Conservation (phyloP, 2,329 filamentous ascomycete species). For the Colletotrichum cereale region DNA sequence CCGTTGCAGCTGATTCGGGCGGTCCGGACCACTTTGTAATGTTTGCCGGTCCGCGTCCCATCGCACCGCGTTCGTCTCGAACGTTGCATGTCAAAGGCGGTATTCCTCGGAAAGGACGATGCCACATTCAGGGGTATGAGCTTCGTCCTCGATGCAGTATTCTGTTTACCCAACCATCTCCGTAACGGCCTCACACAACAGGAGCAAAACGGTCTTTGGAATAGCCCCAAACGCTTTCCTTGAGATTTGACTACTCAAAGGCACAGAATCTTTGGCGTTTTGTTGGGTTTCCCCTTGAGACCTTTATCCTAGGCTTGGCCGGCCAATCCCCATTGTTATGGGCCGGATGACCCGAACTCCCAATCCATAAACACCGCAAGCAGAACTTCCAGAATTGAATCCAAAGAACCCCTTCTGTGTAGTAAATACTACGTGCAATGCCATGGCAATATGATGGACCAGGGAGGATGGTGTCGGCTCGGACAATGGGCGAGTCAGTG, state of each 20-base stretch:
- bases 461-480: neutral
- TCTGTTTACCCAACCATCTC: too few relatives aligned
- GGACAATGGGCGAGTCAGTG: neutral
- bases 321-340: neutral
- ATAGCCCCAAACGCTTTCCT: too few relatives aligned
- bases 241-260: too few relatives aligned
- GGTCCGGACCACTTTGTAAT: too few relatives aligned
- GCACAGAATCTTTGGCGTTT: too few relatives aligned
- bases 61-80: neutral
- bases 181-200: too few relatives aligned
- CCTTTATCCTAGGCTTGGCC: neutral
- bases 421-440: neutral
- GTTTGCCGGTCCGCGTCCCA: neutral
- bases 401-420: neutral
- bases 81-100: neutral
- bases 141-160: neutral
- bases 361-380: neutral
- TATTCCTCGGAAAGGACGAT: neutral
- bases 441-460: neutral
- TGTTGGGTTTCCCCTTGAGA: neutral
- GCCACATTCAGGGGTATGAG: neutral
- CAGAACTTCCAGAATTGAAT: too few relatives aligned
- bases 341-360: neutral
- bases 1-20: neutral
- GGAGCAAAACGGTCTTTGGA: too few relatives aligned